These are phyloP conservation scores for Acer yangbiense DNA, from an alignment of 345 rosid species.

Conservation along the genomic window DNA sequence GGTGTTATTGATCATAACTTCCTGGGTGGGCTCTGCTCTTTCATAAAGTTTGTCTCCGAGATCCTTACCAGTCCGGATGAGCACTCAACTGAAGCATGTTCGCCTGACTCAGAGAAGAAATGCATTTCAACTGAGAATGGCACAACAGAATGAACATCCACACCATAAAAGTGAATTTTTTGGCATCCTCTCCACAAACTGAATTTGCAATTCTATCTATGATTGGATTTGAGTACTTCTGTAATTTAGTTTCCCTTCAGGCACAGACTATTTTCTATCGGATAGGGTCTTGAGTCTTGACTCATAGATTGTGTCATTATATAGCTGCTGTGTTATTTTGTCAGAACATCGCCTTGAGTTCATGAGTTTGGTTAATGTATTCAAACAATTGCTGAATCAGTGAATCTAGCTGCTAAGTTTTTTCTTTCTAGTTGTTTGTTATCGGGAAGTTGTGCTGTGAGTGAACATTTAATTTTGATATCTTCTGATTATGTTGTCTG, in stretches of 20 bases:
- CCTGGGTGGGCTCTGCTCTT: conserved; percentile 91
- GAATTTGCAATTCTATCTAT: background rate
- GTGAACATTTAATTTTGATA: too few relatives aligned
- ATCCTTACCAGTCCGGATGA: conserved; percentile 52
- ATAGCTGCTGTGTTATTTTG: background rate
- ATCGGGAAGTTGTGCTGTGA: too few relatives aligned
- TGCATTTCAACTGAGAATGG: conserved; percentile 14
- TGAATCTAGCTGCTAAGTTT: background rate
- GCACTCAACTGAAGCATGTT: conserved; percentile 24
- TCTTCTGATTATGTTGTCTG: background rate
- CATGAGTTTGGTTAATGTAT: background rate
- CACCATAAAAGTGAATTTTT: background rate
- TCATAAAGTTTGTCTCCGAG: conserved; percentile 77
- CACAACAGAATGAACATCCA: conserved; percentile 7
- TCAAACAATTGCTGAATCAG: background rate
- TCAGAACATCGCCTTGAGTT: background rate
- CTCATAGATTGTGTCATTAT: background rate
- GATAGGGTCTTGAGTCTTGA: background rate
- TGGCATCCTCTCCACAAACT: background rate
- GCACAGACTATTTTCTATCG: too few relatives aligned
- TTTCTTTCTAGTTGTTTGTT: background rate
- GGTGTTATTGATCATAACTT: conserved; percentile 94
- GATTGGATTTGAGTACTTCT: background rate
- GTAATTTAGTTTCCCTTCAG: background rate
- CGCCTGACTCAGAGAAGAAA: conserved; percentile 28